These are phyloP conservation scores for Nemania serpens DNA, from an alignment of 2,329 filamentous ascomycete species.

Conservation along the genomic window DNA sequence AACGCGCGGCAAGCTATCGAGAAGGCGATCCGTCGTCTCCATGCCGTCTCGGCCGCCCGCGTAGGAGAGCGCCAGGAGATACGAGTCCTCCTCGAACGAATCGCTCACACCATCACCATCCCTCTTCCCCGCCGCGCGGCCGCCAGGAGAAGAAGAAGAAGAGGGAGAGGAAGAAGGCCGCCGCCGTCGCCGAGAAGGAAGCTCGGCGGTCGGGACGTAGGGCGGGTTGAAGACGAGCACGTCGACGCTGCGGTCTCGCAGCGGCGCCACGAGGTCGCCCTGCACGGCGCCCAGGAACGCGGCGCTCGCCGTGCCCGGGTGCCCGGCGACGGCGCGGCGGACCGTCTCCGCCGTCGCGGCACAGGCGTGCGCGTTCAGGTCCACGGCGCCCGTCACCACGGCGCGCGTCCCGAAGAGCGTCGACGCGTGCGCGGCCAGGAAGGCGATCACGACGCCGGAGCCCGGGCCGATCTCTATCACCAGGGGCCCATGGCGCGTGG, in stretches of 20 bases:
- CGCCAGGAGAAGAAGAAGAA: too few relatives aligned
- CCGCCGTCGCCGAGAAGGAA: constrained; percentile 60
- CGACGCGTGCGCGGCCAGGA: constrained; percentile 75
- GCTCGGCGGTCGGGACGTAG: constrained; percentile 83
- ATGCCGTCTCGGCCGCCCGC: constrained; percentile 90
- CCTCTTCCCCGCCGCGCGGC: too few relatives aligned
- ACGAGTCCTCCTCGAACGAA: constrained; percentile 78
- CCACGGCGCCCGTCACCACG: constrained; percentile 75
- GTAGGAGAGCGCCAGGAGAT: constrained; percentile 83
- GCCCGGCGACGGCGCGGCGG: constrained; percentile 47
- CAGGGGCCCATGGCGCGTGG: constrained; percentile 35
- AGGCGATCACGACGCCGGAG: constrained; percentile 91
- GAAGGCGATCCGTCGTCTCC: constrained; percentile 84
- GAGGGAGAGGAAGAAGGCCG: constrained; percentile 9
- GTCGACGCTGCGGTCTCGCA: constrained; percentile 68
- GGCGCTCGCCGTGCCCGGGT: constrained; percentile 34
- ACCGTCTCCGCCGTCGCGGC: constrained; percentile 74
- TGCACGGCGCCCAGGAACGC: constrained; percentile 69
- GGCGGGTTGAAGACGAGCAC: constrained; percentile 95
- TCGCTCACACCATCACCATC: neutral
- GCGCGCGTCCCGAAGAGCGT: constrained; percentile 73
- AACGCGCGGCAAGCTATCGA: constrained; percentile 69
- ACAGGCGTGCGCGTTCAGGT: constrained; percentile 87
- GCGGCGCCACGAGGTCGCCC: constrained; percentile 69
- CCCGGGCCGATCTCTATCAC: constrained; percentile 87